A percentile compares a stretch with the other conserved stretches of the same genome.
phyloP scores from a whole-genome alignment of 2,329 filamentous ascomycete species.

The Chrysoporthe austroafricana region DNA sequence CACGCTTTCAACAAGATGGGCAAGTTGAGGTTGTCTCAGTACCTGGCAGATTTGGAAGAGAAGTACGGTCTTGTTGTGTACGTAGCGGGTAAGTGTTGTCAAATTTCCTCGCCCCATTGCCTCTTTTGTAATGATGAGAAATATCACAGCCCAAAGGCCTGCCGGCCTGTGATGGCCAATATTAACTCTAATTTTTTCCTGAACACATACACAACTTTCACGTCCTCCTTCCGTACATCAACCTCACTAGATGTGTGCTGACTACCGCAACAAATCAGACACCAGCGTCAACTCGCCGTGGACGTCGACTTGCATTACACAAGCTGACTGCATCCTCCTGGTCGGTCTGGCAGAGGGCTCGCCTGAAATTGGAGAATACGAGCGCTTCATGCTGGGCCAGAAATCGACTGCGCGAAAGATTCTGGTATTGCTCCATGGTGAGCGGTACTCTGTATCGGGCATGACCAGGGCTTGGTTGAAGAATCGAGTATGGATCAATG shows the following conservation, averaged over 20 bases:
- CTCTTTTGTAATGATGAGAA: conserved; percentile 54
- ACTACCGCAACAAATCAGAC: conserved; percentile 54
- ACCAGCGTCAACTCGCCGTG: conserved; percentile 96
- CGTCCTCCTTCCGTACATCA: conserved; percentile 18
- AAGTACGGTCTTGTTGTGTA: conserved; percentile 96
- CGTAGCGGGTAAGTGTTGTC: conserved; percentile 68
- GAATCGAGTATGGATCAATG: conserved; percentile 97
- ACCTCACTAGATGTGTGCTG: conserved; percentile 1
- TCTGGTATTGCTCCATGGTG: conserved; percentile 84
- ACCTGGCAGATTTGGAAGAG: conserved; percentile 94
- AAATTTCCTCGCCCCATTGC: conserved; percentile 4
- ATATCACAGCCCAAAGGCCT: conserved; percentile 52
- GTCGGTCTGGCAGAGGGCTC: conserved; percentile 91
- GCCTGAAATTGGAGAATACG: conserved; percentile 91
- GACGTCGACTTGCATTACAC: conserved; percentile 97
- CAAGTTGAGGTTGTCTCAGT: conserved; percentile 92
- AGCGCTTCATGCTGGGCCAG: conserved; percentile 93
- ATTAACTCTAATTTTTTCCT: conserved; percentile 73
- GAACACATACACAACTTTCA: conserved; percentile 39
- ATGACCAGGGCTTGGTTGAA: conserved; percentile 87
- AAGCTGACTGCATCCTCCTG: conserved; percentile 93
- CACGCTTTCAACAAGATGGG: conserved; percentile 98
- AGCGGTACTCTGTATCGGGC: conserved; percentile 84
- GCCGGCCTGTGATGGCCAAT: conserved; percentile 56
- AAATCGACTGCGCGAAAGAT: conserved; percentile 96